Evolutionary conservation across 495 filamentous ascomycete species (phyloP).

Genomic region (Aspergillus nidulans): DNA sequence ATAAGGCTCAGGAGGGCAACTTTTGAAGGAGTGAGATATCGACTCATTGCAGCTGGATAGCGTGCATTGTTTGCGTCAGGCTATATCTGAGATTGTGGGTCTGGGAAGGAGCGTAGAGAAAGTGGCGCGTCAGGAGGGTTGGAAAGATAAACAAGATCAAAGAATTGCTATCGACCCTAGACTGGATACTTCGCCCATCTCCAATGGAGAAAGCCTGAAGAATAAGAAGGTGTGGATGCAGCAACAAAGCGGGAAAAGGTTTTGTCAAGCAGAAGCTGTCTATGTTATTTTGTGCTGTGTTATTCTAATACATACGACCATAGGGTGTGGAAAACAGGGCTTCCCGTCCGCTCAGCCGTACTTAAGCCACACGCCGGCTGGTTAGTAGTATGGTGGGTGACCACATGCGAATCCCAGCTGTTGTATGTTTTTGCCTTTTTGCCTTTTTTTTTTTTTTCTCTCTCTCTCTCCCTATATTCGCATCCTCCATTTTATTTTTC

Average conservation of each 20-base stretch:
- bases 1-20: slow-evolving; percentile 77
- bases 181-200: not conserved
- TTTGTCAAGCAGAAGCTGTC: not conserved
- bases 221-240: not conserved
- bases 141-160: not conserved
- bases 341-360: no score
- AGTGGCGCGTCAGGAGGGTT: not conserved
- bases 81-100: not conserved
- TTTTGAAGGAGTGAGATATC: slow-evolving; percentile 80
- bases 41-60: slow-evolving; percentile 51
- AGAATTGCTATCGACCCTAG: not conserved
- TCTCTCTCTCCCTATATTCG: no score
- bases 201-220: not conserved
- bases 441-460: no score
- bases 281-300: not conserved
- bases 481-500: no score
- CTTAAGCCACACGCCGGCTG: no score
- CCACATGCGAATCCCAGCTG: no score
- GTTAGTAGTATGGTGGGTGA: no score
- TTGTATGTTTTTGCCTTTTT: no score
- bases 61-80: slow-evolving; percentile 2
- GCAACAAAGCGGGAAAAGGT: not conserved
- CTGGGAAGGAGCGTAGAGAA: not conserved
- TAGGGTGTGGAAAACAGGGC: no score
- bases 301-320: slow-evolving; percentile 9